Conservation (phyloP, 768 basidiomycete genomes). For the Leccinellum rugosiceps region DNA sequence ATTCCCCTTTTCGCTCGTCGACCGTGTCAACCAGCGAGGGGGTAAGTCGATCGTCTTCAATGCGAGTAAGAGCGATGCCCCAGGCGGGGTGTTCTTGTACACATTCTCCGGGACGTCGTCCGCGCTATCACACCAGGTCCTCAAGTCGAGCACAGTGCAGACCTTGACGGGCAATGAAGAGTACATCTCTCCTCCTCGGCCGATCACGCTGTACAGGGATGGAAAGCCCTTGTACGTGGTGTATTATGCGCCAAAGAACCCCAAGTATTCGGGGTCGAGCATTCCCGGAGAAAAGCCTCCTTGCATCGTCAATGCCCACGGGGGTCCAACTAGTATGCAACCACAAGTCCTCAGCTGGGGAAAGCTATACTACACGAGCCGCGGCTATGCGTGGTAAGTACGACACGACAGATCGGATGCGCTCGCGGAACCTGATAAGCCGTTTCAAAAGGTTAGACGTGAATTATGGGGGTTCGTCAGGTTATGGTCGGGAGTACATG, state of each 20-base stretch:
- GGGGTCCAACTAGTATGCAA: constrained; percentile 60
- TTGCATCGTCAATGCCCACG: constrained; percentile 61
- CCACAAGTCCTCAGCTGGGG: constrained; percentile 48
- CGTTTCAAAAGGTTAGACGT: constrained; percentile 55
- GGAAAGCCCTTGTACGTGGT: constrained; percentile 53
- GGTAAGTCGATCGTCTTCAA: constrained; percentile 31
- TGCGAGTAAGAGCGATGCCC: constrained; percentile 31
- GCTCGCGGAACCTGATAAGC: not conserved
- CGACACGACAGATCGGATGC: too few species aligned
- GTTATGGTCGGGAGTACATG: constrained; percentile 70
- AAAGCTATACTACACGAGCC: constrained; percentile 65
- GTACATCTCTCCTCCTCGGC: constrained; percentile 46
- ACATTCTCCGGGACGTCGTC: constrained; percentile 25
- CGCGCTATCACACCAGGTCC: constrained; percentile 15
- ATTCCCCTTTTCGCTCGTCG: constrained; percentile 34
- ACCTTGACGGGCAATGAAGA: constrained; percentile 11
- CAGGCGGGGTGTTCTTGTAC: constrained; percentile 30
- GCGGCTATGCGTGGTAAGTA: constrained; percentile 69
- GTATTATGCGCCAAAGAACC: constrained; percentile 67
- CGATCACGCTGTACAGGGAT: constrained; percentile 41
- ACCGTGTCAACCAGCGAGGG: constrained; percentile 23
- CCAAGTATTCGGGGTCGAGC: constrained; percentile 48
- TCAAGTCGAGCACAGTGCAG: constrained; percentile 25
- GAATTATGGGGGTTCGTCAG: constrained; percentile 73
- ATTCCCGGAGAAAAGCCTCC: constrained; percentile 60